These are phyloP conservation scores for Vanrija sp. DNA, from an alignment of 1,284 basidiomycete species.

Conservation along the genomic window DNA sequence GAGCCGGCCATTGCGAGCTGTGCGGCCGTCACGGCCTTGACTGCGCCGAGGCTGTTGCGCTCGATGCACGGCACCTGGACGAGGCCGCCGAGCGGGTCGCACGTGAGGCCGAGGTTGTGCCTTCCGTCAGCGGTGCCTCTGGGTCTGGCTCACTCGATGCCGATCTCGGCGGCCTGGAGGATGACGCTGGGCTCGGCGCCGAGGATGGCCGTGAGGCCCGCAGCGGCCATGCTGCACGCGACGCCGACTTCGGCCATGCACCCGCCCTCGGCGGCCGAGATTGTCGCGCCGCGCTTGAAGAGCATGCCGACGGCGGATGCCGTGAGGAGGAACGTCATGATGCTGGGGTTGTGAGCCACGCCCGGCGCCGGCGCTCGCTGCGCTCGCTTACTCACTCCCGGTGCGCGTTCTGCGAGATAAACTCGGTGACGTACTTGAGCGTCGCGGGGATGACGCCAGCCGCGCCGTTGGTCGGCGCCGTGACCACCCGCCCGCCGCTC, in stretches of 20 bases:
- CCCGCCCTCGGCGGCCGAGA: slow-evolving; percentile 88
- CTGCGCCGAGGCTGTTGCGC: slow-evolving; percentile 55
- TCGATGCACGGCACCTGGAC: slow-evolving; percentile 89
- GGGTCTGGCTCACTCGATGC: slow-evolving; percentile 56
- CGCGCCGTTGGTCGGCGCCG: slow-evolving; percentile 63
- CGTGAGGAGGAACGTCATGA: slow-evolving; percentile 79
- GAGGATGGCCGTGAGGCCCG: slow-evolving; percentile 89
- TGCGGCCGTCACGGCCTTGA: slow-evolving; percentile 85
- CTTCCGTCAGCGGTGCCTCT: slow-evolving; percentile 50
- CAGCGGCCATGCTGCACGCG: slow-evolving; percentile 55
- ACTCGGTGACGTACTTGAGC: slow-evolving; percentile 46
- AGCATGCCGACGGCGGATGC: slow-evolving; percentile 90
- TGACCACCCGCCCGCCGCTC: slow-evolving; percentile 86
- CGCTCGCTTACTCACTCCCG: slow-evolving; percentile 25
- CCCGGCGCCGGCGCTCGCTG: too few relatives aligned
- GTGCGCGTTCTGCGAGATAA: slow-evolving; percentile 30
- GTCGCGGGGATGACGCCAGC: slow-evolving; percentile 84
- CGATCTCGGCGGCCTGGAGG: slow-evolving; percentile 84
- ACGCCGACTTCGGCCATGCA: slow-evolving; percentile 53
- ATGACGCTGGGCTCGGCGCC: slow-evolving; percentile 60
- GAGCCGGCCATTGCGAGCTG: slow-evolving; percentile 88
- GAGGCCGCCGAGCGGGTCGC: slow-evolving; percentile 83
- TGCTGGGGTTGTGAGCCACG: too few relatives aligned
- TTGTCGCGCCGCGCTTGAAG: slow-evolving; percentile 94
- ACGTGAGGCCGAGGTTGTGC: slow-evolving; percentile 82